Conservation (phyloP, 164 flowering plant species). For the Echeveria elegans region DNA sequence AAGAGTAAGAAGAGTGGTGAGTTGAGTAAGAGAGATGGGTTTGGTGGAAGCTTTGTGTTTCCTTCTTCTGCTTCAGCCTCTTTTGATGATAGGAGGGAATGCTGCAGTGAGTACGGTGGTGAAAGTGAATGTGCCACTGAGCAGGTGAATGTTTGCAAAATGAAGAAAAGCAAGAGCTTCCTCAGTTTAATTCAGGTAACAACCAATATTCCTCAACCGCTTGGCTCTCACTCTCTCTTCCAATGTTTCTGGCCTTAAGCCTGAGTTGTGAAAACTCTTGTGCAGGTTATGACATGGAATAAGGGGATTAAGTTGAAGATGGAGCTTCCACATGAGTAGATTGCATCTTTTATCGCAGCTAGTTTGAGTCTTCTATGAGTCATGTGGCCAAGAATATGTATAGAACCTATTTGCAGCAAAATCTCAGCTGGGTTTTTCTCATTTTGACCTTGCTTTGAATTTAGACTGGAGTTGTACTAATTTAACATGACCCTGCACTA, state of each 20-base stretch:
- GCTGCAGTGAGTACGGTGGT: constrained; percentile 4
- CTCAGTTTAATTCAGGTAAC: neutral
- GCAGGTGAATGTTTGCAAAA: neutral
- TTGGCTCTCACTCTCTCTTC: neutral
- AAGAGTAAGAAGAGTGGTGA: neutral
- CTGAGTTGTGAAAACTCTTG: neutral
- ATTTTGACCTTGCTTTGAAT: neutral
- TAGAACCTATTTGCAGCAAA: neutral
- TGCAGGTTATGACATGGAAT: constrained; percentile 5
- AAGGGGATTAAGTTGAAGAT: neutral
- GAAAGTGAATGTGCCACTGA: neutral
- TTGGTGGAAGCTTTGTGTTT: constrained; percentile 3
- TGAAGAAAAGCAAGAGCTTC: constrained; percentile 5
- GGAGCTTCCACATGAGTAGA: neutral
- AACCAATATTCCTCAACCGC: neutral
- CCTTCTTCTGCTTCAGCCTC: neutral
- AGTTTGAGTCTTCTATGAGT: neutral
- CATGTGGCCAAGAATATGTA: neutral
- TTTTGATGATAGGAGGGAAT: neutral
- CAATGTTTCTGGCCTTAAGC: neutral
- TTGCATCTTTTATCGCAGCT: neutral
- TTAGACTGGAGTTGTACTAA: neutral
- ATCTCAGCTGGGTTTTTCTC: neutral
- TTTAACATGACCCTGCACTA: neutral
- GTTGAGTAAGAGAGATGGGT: neutral